Evolutionary conservation across 495 filamentous ascomycete species (phyloP), one percentile per base, ranked within the genome.

Genomic region (Penicillium chermesinum): DNA sequence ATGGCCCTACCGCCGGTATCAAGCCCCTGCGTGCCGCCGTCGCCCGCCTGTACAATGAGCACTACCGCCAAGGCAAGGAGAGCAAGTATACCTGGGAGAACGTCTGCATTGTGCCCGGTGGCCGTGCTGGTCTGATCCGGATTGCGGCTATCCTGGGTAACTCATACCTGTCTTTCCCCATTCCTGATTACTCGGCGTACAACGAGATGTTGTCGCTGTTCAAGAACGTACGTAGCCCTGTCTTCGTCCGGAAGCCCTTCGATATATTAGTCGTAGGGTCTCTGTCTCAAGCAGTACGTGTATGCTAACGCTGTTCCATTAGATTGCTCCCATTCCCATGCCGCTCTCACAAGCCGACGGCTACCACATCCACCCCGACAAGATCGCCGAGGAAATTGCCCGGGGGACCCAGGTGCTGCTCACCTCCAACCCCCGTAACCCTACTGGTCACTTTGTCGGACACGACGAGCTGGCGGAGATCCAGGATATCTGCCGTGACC

Each of bases 81-180:
- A 91, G 86, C 63, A 76, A 95, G 67, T 96, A 97, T 63, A 90
- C 86, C n/a, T 95, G 89, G 85, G 91, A 96, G 72, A 96, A 97
- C 69, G 91, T 96, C n/a, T 90, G 87, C 67, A 94, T 97, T 61
- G 91, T 97, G 3, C 91, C 91, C 34, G 91, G 91, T 65, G 91
- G 91, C 19, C 77, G 91, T 52, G 91, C 91, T 13, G 91, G 91
- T 18, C 72, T 97, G 71, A 95, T 96, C 52, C 80, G 91, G 39
- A 95, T 96, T 68, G 90, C 91, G 2, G 91, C 91, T 17, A 91
- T 97, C 10, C 65, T 97, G 55, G 89, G 89, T 54, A 95, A 95
- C 59, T 84, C 89, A 44, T 95, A 95, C 58, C 77, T 95, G 41
- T 87, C 84, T 20, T 94, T 91, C 75, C 90, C 89, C 56, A 88